Base-by-base conservation (phyloP, 306 rosid genomes). In the Abrus pulchellus region DNA sequence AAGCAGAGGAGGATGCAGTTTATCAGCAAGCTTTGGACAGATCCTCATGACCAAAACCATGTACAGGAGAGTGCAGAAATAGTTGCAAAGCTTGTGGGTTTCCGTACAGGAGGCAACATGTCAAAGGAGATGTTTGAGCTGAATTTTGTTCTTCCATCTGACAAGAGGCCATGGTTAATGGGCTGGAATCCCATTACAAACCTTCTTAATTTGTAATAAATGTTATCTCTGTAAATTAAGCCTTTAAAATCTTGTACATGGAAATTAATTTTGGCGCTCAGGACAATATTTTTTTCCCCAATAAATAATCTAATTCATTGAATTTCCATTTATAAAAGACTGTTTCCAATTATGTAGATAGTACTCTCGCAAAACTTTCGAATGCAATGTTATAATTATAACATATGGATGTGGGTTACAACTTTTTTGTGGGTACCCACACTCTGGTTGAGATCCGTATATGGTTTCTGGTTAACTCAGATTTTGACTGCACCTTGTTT, bases 121-220 rank as follows among this genome's bases (percentile, higher is more conserved):
- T 94, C 99, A 44, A 92, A 81, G 85, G 99, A 96, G 89, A 93
- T 96, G 99, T 96, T 96, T 72, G 97, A 92, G 79, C 97, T 96
- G 76, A 96, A 92, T 74, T 93, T 96, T 40, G 98, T 74, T 38
- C 93, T 85, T 83, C 98, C 99, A 52, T 92, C 97, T 57, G 99
- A 92, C 69, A 93, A 72, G 86, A 89, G 97, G 86, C 89, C 97
- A 44, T 96, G 99, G 99, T 77, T 89, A 55, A 60, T 82, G 90
- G 98, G 93, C 50, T 96, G 97, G 99, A 93, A 93, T 86, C 96
- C 61, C 55, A 86, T 96, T 48, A 86, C 97, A 59, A 93, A 93
- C 78, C 79, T 96, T 4, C 97, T 96, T 3, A 88, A 96, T 80
- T 76, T 95, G 88, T 93, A 81, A 88, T 72, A 64, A 40, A 64